These are phyloP conservation scores for Zea luxurians DNA, from an alignment of 176 grass and related monocot species.

Conservation along the genomic window DNA sequence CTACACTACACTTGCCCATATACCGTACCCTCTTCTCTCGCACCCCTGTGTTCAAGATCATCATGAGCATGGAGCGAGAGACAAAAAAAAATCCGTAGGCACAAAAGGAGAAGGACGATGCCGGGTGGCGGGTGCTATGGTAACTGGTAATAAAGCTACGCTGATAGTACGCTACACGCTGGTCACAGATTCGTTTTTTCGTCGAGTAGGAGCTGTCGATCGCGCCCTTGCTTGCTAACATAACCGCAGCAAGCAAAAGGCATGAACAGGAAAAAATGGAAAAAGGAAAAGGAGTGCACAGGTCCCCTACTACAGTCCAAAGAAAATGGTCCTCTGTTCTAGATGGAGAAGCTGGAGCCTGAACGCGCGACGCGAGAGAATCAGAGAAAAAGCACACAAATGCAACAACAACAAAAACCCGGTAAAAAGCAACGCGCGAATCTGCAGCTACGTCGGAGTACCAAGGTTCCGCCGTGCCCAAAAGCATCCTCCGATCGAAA, in stretches of 20 bases:
- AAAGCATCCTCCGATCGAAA: background rate
- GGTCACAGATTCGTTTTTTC: background rate
- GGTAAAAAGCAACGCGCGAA: background rate
- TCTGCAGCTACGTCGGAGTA: background rate
- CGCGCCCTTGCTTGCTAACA: background rate
- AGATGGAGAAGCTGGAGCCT: background rate
- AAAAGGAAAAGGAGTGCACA: background rate
- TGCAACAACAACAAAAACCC: background rate
- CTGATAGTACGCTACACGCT: background rate
- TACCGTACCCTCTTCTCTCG: background rate
- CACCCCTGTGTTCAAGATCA: background rate
- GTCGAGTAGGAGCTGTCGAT: background rate
- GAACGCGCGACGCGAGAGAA: background rate
- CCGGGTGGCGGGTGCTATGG: background rate
- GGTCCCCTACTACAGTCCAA: slow-evolving; percentile 18
- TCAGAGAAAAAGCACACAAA: background rate
- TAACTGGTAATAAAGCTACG: slow-evolving; percentile 2
- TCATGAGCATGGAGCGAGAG: slow-evolving; percentile 12
- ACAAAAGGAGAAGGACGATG: background rate
- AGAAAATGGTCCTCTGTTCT: slow-evolving; percentile 11
- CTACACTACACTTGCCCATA: background rate
- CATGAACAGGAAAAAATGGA: background rate
- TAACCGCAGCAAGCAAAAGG: background rate
- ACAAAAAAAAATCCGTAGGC: background rate
- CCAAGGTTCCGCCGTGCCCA: background rate